Evolutionary conservation across 23 red algal genomes (phyloP).

Genomic region (Gracilaria vermiculophylla): DNA sequence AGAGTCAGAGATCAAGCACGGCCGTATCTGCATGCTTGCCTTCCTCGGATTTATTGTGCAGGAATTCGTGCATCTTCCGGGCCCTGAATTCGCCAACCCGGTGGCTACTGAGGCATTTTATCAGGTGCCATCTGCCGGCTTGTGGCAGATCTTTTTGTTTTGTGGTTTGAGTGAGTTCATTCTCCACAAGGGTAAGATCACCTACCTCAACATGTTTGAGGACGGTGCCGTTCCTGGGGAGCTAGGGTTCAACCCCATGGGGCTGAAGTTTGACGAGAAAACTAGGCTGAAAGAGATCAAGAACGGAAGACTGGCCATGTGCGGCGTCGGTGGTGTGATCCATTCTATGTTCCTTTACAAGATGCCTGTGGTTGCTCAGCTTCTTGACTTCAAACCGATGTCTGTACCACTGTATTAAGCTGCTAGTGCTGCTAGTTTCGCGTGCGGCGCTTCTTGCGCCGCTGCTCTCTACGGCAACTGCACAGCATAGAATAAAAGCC

Average conservation of each 20-base stretch:
- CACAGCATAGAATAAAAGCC: not conserved
- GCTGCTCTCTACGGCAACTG: not conserved
- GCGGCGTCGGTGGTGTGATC: slow-evolving; percentile 81
- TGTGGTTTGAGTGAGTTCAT: slow-evolving; percentile 82
- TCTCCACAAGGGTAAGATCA: slow-evolving; percentile 71
- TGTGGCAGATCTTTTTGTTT: slow-evolving; percentile 95
- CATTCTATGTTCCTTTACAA: slow-evolving; percentile 83
- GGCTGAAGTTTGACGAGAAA: slow-evolving; percentile 55
- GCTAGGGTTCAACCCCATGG: slow-evolving; percentile 91
- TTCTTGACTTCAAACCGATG: slow-evolving; percentile 84
- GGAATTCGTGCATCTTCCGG: slow-evolving; percentile 74
- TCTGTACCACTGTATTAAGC: not conserved
- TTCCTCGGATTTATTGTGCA: slow-evolving; percentile 83
- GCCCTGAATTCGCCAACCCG: slow-evolving; percentile 59
- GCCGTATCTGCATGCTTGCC: slow-evolving; percentile 93
- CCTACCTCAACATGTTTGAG: slow-evolving; percentile 76
- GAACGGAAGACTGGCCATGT: slow-evolving; percentile 97
- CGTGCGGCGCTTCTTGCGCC: not conserved
- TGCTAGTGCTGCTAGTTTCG: not conserved
- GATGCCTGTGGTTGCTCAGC: slow-evolving; percentile 69
- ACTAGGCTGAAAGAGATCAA: slow-evolving; percentile 81
- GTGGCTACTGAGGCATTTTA: slow-evolving; percentile 78
- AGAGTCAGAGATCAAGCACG: slow-evolving; percentile 95
- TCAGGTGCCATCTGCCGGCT: slow-evolving; percentile 76
- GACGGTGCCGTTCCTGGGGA: slow-evolving; percentile 82